Percentiles rank a stretch among this genome's conserved stretches.
phyloP scores from a whole-genome alignment of 352 stramenopile species.

The Hyaloperonospora arabidopsidis region DNA sequence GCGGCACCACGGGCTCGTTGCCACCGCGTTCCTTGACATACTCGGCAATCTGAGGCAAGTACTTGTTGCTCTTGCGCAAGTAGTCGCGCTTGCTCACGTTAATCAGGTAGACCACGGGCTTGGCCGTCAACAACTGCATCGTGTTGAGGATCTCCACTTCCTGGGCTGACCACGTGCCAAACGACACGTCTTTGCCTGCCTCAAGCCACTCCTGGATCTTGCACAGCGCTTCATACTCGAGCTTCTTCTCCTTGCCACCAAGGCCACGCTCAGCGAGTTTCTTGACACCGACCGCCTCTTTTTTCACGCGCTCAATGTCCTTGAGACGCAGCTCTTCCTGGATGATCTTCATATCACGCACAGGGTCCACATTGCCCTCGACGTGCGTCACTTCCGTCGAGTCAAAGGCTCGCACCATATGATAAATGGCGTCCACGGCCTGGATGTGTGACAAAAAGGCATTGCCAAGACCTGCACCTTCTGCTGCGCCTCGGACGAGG shows the following conservation, averaged over 20 bases:
- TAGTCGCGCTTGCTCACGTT: slow-evolving; percentile 99
- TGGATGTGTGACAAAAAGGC: slow-evolving; percentile 99
- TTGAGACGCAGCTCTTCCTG: slow-evolving; percentile 97
- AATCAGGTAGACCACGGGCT: slow-evolving; percentile 97
- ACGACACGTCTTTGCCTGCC: slow-evolving; percentile 85
- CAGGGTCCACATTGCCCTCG: slow-evolving; percentile 97
- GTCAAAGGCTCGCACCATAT: slow-evolving; percentile 97
- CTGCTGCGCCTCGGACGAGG: slow-evolving; percentile 94
- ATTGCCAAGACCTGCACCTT: slow-evolving; percentile 98
- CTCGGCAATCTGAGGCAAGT: slow-evolving; percentile 95
- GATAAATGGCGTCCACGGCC: slow-evolving; percentile 97
- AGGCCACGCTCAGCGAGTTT: slow-evolving; percentile 86
- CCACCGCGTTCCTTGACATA: slow-evolving; percentile 94
- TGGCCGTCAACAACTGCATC: slow-evolving; percentile 89
- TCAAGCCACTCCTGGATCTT: slow-evolving; percentile 81
- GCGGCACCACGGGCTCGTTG: slow-evolving; percentile 94
- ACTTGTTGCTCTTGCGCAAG: slow-evolving; percentile 97
- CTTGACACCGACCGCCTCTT: slow-evolving; percentile 63
- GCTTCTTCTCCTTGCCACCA: slow-evolving; percentile 94
- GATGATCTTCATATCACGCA: slow-evolving; percentile 99
- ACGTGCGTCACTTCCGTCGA: slow-evolving; percentile 98
- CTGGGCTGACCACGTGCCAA: slow-evolving; percentile 82
- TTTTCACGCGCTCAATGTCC: slow-evolving; percentile 89
- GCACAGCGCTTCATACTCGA: slow-evolving; percentile 84
- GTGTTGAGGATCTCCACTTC: slow-evolving; percentile 89